phyloP scores from a whole-genome alignment of 371 early-diverging fungal genomes.

The Haplosporangium sp. region DNA sequence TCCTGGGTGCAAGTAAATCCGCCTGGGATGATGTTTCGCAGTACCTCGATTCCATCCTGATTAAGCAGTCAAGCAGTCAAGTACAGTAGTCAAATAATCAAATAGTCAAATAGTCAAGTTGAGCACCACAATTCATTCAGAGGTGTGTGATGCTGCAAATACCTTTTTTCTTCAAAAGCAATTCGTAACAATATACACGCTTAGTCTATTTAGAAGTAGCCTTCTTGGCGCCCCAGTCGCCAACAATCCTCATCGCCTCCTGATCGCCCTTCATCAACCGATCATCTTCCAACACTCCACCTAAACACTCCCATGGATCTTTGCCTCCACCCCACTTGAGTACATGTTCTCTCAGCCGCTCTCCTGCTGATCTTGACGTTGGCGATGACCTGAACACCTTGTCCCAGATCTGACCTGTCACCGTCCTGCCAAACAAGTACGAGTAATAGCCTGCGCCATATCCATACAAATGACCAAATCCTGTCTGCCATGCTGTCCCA shows the following conservation, averaged over 20 bases:
- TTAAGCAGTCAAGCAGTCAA: too few species aligned
- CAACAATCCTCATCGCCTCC: constrained; percentile 79
- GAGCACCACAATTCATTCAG: neutral
- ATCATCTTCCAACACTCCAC: constrained; percentile 76
- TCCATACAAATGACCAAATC: constrained; percentile 90
- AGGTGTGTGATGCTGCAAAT: too few species aligned
- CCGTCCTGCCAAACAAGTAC: constrained; percentile 89
- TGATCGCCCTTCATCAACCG: constrained; percentile 70
- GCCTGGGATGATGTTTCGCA: constrained; percentile 38
- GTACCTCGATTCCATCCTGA: constrained; percentile 31
- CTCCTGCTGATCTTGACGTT: constrained; percentile 64
- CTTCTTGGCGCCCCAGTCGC: constrained; percentile 71
- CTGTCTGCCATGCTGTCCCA: constrained; percentile 89
- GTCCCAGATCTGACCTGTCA: constrained; percentile 85
- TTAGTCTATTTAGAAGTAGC: too few species aligned
- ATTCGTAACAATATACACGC: too few species aligned
- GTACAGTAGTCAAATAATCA: too few species aligned
- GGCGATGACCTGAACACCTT: constrained; percentile 72
- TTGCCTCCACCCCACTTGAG: constrained; percentile 94
- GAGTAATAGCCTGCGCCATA: constrained; percentile 96
- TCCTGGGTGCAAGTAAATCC: constrained; percentile 24
- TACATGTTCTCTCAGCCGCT: constrained; percentile 77
- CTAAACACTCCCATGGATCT: constrained; percentile 90
- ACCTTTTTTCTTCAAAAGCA: neutral
- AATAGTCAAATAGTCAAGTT: too few species aligned